Evolutionary conservation across 768 basidiomycete genomes (phyloP).

Genomic region (Rhodotorula kratochvilovae): DNA sequence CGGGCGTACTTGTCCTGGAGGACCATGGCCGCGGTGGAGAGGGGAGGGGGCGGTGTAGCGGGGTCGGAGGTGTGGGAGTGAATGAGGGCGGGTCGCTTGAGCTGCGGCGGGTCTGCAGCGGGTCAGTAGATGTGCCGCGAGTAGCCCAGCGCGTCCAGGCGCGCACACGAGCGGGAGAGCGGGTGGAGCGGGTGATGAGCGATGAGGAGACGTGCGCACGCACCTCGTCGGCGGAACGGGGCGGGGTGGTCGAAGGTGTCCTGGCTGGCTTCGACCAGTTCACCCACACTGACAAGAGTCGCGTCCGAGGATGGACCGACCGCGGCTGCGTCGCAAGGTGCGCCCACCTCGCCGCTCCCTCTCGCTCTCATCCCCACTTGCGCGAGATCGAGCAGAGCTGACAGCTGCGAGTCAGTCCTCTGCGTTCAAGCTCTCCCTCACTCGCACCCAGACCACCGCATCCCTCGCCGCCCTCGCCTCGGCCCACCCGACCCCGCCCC

Average conservation of each 20-base stretch:
- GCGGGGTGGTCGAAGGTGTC: too few species aligned
- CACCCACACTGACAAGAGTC: background rate
- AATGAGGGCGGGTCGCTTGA: too few species aligned
- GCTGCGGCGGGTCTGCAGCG: too few species aligned
- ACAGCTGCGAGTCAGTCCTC: too few species aligned
- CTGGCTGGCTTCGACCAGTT: too few species aligned
- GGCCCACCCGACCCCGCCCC: background rate
- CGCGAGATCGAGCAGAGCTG: too few species aligned
- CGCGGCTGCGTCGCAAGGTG: conserved; percentile 12
- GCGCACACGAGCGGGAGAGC: too few species aligned
- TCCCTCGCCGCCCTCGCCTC: background rate
- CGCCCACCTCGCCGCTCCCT: background rate
- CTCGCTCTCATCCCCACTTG: background rate
- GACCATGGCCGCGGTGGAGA: conserved; percentile 6
- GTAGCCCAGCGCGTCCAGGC: too few species aligned
- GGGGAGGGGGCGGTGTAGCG: background rate
- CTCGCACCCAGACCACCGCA: background rate
- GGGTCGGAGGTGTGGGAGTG: background rate
- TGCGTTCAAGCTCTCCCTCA: conserved; percentile 18
- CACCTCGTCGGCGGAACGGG: background rate
- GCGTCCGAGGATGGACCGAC: background rate
- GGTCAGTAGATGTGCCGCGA: too few species aligned
- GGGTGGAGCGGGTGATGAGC: too few species aligned
- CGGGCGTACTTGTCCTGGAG: conserved; percentile 18
- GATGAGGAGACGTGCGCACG: background rate